phyloP scores from a whole-genome alignment of 2,329 filamentous ascomycete species.

The Eurotiales sp. region DNA sequence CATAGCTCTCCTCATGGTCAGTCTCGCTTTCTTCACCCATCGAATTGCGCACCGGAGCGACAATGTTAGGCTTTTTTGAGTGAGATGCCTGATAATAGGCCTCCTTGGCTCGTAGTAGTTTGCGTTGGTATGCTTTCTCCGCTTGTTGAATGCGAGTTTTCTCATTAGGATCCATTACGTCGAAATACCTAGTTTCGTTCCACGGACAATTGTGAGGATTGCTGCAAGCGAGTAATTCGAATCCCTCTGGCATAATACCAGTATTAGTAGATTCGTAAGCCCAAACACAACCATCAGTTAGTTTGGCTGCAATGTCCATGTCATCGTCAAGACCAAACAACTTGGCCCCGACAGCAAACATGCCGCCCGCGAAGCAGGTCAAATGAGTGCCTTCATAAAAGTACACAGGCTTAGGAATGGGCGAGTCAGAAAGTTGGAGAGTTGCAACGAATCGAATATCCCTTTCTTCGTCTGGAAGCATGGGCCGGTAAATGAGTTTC shows the following conservation, averaged over 20 bases:
- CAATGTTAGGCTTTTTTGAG: slow-evolving; percentile 6
- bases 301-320: slow-evolving; percentile 53
- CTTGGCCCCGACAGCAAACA: slow-evolving; percentile 59
- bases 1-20: neutral
- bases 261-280: slow-evolving; percentile 54
- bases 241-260: slow-evolving; percentile 61
- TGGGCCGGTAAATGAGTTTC: slow-evolving; percentile 43
- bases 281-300: slow-evolving; percentile 62
- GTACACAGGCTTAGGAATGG: slow-evolving; percentile 25
- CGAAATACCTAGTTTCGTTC: slow-evolving; percentile 52
- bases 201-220: slow-evolving; percentile 46
- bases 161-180: slow-evolving; percentile 36
- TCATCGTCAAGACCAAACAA: slow-evolving; percentile 54
- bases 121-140: slow-evolving; percentile 23
- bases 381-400: slow-evolving; percentile 56
- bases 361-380: slow-evolving; percentile 58
- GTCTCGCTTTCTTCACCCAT: neutral
- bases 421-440: slow-evolving; percentile 21
- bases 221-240: slow-evolving; percentile 51
- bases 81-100: neutral
- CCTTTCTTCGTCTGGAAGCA: slow-evolving; percentile 36
- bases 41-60: neutral
- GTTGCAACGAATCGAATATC: slow-evolving; percentile 42
- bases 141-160: slow-evolving; percentile 25
- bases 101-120: slow-evolving; percentile 12